A percentile compares a stretch with the other conserved stretches of the same genome.
These are phyloP conservation scores for Dysphania ambrosioides DNA, from an alignment of 148 eudicot genomes.

Conservation along the genomic window DNA sequence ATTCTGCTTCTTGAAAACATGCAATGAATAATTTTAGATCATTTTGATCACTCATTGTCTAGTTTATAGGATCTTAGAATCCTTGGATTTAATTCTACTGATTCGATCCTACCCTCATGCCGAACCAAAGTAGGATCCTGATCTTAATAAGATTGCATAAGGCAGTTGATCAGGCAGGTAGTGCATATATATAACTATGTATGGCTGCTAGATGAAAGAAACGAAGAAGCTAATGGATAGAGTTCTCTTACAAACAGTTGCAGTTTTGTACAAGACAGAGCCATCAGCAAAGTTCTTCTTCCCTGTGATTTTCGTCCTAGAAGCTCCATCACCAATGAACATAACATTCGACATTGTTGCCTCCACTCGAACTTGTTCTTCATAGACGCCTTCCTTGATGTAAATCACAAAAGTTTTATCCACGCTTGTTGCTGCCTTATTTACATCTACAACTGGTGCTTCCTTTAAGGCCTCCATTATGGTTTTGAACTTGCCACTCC, in stretches of 20 bases:
- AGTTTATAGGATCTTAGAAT: no score
- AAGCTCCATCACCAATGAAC: slow-evolving; percentile 64
- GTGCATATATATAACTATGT: no score
- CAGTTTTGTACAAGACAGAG: slow-evolving; percentile 34
- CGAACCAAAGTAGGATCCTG: no score
- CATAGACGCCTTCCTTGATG: slow-evolving; percentile 56
- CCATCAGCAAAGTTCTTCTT: slow-evolving; percentile 45
- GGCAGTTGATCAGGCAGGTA: no score
- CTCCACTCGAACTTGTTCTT: slow-evolving; percentile 41
- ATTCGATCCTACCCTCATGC: no score
- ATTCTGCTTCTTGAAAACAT: no score
- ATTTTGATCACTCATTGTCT: no score
- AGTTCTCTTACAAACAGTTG: slow-evolving; percentile 53
- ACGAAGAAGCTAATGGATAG: background rate
- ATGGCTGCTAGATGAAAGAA: no score
- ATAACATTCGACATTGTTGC: slow-evolving; percentile 36
- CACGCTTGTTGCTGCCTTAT: background rate
- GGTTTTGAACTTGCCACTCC: slow-evolving; percentile 55
- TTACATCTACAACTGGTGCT: slow-evolving; percentile 28
- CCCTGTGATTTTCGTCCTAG: slow-evolving; percentile 52
- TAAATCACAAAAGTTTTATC: slow-evolving; percentile 41
- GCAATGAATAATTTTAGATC: no score
- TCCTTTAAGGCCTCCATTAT: slow-evolving; percentile 42
- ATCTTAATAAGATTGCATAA: no score
- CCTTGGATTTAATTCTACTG: no score